Evolutionary conservation across 2,329 filamentous ascomycete genomes (phyloP), one percentile per base, ranked within the genome.

Genomic region (Plectosphaerella cucumerina): DNA sequence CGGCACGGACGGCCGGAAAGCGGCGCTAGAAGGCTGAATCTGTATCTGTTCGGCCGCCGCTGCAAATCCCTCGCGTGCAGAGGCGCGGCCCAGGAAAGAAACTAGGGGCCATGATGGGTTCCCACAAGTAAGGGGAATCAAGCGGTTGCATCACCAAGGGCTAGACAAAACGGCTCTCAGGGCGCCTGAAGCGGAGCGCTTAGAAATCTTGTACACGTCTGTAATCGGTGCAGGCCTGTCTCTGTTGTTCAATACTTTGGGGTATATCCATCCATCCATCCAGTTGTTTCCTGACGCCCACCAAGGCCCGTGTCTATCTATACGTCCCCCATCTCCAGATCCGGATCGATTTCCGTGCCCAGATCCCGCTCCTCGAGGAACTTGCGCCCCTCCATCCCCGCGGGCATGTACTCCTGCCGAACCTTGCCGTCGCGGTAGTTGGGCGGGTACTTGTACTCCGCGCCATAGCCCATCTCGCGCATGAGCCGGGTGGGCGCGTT

Each of bases 381-480:
- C 18, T 62, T 74, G 45, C 87, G 77, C 0, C 86, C 90, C 34
- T 74, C 66, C 8, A 99, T 68, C 50, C 81, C 80, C 11, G 90
- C 86, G 0, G 94, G 94, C n/a, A 99, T 69, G 68, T 97, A 99
- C 21, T 92, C 87, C 71, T 99, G 94, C 56, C 76, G 80, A 1
- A 97, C 93, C 59, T 74, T 82, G 0, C 94, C 94, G 54, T 92
- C 84, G 47, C 81, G 71, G 62, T 93, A 99, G 59, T 96, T 89
- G 0, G 94, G 94, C 59, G 96, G 96, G 64, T 99, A 97, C 69
- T 97, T 97, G 70, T 99, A 99, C 65, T 91, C 89, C 47, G 84
- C 86, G 1, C 92, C 92, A 63, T 91, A 96, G 0, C 90, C 93
- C 58, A 97, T 72, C 59, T 97, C 93, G 61, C 92, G 89, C 93